Conservation (phyloP, 768 basidiomycete species). For the Auriscalpium microsporum region DNA sequence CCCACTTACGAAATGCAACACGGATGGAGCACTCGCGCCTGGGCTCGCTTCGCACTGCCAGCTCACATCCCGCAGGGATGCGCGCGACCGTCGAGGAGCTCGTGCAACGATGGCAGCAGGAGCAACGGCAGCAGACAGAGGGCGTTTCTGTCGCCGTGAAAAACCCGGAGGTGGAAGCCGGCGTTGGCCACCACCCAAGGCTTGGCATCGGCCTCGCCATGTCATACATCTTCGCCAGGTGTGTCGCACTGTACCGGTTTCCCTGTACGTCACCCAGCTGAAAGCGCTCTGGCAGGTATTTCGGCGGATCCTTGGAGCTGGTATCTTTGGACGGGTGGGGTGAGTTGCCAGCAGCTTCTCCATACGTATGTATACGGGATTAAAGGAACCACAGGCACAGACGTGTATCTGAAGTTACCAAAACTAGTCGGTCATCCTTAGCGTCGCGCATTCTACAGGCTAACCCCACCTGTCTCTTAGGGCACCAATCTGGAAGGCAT, state of each 20-base stretch:
- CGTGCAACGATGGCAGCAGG: constrained; percentile 40
- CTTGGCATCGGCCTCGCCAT: constrained; percentile 83
- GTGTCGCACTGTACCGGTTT: background rate
- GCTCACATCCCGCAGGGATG: constrained; percentile 52
- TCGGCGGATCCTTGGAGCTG: constrained; percentile 72
- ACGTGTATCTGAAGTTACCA: constrained; percentile 73
- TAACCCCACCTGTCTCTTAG: constrained; percentile 30
- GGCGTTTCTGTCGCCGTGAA: constrained; percentile 17
- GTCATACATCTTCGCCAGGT: constrained; percentile 86
- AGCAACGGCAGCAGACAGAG: constrained; percentile 14
- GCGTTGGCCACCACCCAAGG: constrained; percentile 45
- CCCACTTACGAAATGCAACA: constrained; percentile 69
- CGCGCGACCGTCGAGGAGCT: constrained; percentile 79
- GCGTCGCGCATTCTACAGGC: background rate
- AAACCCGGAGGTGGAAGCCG: constrained; percentile 35
- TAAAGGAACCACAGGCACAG: constrained; percentile 47
- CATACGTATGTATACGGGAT: no score
- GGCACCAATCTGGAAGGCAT: constrained; percentile 83
- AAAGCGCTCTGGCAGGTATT: constrained; percentile 43
- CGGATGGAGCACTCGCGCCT: constrained; percentile 60
- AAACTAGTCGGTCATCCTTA: constrained; percentile 49
- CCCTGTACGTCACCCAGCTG: background rate
- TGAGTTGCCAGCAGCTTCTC: constrained; percentile 18
- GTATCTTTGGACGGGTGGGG: constrained; percentile 82
- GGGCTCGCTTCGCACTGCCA: constrained; percentile 57